These are phyloP conservation scores for Kodamaea nitidulidarum DNA, from an alignment of 805 yeast species.

Conservation along the genomic window DNA sequence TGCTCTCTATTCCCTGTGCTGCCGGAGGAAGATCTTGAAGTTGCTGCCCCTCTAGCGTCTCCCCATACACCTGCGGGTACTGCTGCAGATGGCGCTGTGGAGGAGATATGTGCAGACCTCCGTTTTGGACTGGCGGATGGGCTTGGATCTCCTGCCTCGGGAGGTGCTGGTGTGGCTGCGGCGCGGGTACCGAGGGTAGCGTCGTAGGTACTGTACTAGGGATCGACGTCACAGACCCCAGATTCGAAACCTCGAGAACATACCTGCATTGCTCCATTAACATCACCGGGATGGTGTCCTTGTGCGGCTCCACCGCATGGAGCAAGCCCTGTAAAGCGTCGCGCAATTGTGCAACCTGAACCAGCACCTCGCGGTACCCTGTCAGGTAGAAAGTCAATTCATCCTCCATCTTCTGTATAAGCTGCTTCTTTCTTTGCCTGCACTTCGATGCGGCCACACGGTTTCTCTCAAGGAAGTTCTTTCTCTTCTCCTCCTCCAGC, in stretches of 20 bases:
- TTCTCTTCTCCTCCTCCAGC: conserved; percentile 49
- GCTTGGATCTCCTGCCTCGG: conserved; percentile 5
- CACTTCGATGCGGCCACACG: conserved; percentile 95
- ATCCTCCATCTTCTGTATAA: conserved; percentile 75
- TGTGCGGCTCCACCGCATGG: conserved; percentile 46
- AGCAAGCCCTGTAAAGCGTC: conserved; percentile 54
- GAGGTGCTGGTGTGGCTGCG: conserved; percentile 4
- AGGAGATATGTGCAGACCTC: not conserved
- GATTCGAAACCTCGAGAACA: conserved; percentile 22
- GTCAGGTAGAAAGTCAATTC: conserved; percentile 66
- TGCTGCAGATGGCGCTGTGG: not conserved
- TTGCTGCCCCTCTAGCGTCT: conserved; percentile 4
- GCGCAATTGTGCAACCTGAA: conserved; percentile 53
- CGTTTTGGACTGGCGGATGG: conserved; percentile 7
- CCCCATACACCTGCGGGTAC: not conserved
- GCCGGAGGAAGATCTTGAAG: conserved; percentile 8
- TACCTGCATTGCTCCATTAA: conserved; percentile 33
- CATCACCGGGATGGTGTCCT: conserved; percentile 24
- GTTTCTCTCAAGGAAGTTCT: conserved; percentile 79
- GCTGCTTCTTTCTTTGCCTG: conserved; percentile 89
- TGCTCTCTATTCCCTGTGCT: conserved; percentile 3
- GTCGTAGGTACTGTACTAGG: conserved; percentile 41
- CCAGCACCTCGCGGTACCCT: conserved; percentile 64
- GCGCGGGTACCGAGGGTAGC: conserved; percentile 13
- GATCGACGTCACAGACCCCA: conserved; percentile 23